phyloP scores from a whole-genome alignment of 495 filamentous ascomycete genomes.

The Aspergillus wentii region DNA sequence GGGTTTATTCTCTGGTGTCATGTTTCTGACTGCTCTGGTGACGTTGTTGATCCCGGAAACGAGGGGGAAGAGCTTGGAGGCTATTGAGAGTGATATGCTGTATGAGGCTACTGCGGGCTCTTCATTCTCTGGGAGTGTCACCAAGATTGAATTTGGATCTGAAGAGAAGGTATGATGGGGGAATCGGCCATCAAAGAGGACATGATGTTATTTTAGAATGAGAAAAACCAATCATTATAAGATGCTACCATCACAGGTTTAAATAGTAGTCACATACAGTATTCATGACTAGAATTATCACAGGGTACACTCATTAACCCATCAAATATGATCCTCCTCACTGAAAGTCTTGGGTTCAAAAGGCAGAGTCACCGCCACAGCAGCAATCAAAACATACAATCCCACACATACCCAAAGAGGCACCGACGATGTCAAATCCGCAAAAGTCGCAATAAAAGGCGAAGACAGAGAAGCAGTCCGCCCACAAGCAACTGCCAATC shows the following conservation, averaged over 20 bases:
- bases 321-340: too few species aligned
- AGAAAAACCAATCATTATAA: too few species aligned
- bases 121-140: neutral
- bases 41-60: slow-evolving; percentile 22
- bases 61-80: slow-evolving; percentile 19
- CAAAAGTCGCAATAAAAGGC: slow-evolving; percentile 8
- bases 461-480: slow-evolving; percentile 1
- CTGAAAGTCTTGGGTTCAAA: too few species aligned
- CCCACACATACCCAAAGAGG: slow-evolving; percentile 5
- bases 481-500: slow-evolving; percentile 3
- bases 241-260: too few species aligned
- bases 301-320: too few species aligned
- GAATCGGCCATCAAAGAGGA: too few species aligned
- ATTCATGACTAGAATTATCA: too few species aligned
- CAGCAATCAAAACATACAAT: slow-evolving; percentile 3
- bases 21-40: slow-evolving; percentile 16
- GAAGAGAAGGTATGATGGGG: neutral
- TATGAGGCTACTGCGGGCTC: too few species aligned
- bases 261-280: too few species aligned
- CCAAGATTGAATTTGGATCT: too few species aligned
- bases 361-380: slow-evolving; percentile 2
- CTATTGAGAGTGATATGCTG: slow-evolving; percentile 20
- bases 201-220: too few species aligned
- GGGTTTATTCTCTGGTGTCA: slow-evolving; percentile 24
- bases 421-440: neutral